Evolutionary conservation across 441 rosid species (phyloP).

Genomic region (Populus tomentosa): DNA sequence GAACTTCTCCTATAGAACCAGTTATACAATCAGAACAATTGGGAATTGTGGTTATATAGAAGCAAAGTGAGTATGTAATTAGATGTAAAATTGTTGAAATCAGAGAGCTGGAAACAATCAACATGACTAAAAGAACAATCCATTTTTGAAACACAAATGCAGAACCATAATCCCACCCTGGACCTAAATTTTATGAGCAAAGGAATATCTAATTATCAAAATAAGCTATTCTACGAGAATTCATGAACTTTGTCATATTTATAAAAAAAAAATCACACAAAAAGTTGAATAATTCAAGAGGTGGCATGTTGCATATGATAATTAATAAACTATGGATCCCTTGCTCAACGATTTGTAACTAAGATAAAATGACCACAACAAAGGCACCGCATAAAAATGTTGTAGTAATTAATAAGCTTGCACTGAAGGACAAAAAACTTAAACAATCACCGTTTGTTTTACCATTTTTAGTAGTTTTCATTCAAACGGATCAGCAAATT

Average conservation of each 20-base stretch:
- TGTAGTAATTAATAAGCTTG: background rate
- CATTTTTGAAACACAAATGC: no score
- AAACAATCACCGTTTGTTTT: background rate
- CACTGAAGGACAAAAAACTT: background rate
- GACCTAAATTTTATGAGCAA: no score
- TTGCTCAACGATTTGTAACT: background rate
- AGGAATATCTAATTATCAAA: no score
- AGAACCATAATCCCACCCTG: no score
- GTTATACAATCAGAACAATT: background rate
- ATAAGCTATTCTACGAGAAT: no score
- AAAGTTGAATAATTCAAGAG: background rate
- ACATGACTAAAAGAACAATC: background rate
- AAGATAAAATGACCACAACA: background rate
- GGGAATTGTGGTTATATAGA: slow-evolving; percentile 2
- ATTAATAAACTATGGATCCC: background rate
- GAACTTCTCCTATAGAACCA: slow-evolving; percentile 31
- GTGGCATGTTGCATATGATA: background rate
- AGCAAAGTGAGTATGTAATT: background rate
- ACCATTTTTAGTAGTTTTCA: background rate
- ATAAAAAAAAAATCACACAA: background rate
- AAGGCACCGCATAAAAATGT: background rate
- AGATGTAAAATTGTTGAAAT: background rate
- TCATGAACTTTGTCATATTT: background rate
- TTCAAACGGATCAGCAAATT: background rate
- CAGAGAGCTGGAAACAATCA: background rate